These are phyloP conservation scores for Dictyostelium capitatum DNA, from an alignment of 78 protist genomes.

Conservation along the genomic window DNA sequence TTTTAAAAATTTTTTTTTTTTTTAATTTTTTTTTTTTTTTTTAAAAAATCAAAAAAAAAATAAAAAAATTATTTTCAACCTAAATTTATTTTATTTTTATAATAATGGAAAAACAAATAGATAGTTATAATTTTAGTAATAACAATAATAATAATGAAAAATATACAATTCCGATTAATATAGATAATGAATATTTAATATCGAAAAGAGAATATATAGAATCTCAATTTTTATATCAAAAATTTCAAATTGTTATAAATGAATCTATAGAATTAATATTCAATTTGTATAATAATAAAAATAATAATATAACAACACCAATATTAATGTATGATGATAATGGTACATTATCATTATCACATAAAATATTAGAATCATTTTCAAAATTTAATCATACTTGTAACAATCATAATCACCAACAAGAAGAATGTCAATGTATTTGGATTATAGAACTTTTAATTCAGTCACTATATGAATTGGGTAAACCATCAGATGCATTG, in stretches of 20 bases:
- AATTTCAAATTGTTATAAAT: conserved; percentile 28
- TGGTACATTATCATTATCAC: conserved; percentile 1
- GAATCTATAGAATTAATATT: conserved; percentile 24
- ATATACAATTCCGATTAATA: background rate
- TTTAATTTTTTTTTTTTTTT: background rate
- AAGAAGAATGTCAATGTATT: conserved; percentile 24
- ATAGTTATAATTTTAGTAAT: background rate
- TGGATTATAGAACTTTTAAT: conserved; percentile 64
- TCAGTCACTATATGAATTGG: conserved; percentile 58
- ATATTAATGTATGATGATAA: background rate
- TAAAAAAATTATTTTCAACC: background rate
- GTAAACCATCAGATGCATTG: conserved; percentile 26
- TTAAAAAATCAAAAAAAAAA: background rate
- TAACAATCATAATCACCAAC: background rate
- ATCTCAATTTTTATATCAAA: conserved; percentile 43
- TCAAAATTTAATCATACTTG: conserved; percentile 32
- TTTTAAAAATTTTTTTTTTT: background rate
- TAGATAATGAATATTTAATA: background rate
- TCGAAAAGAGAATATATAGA: conserved; percentile 29
- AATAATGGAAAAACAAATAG: background rate
- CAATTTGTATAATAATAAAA: background rate
- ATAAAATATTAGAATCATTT: background rate
- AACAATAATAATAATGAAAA: background rate
- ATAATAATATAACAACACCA: background rate
- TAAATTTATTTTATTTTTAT: background rate